Evolutionary conservation across 139 green algal genomes (phyloP).

Genomic region (Zygnema circumcarinatum): DNA sequence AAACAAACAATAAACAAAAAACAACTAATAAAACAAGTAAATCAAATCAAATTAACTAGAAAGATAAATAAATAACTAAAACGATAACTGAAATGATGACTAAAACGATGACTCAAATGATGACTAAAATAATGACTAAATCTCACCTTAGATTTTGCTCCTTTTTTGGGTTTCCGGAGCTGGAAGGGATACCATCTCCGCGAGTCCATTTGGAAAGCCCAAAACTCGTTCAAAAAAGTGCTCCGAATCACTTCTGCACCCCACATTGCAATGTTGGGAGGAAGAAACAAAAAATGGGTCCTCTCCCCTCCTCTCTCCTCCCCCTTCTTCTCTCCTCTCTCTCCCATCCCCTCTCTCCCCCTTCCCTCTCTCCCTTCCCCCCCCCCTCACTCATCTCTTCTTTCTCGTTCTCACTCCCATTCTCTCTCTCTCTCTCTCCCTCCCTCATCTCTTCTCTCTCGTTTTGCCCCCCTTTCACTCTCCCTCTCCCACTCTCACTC

Average conservation of each 20-base stretch:
- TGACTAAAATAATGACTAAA: neutral
- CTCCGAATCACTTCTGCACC: constrained; percentile 58
- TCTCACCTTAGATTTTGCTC: constrained; percentile 3
- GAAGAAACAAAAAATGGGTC: neutral
- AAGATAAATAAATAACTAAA: neutral
- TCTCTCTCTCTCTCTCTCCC: too few relatives aligned
- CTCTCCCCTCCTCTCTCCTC: too few relatives aligned
- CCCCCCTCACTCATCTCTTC: too few relatives aligned
- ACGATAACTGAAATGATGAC: neutral
- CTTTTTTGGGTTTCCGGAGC: constrained; percentile 65
- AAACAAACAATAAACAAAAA: too few relatives aligned
- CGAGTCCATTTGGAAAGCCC: constrained; percentile 56
- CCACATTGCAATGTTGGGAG: neutral
- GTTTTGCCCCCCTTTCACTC: too few relatives aligned
- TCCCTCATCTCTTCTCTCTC: too few relatives aligned
- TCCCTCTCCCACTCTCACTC: too few relatives aligned
- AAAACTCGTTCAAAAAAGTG: constrained; percentile 73
- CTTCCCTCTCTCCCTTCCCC: too few relatives aligned
- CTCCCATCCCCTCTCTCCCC: too few relatives aligned
- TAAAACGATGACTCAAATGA: neutral
- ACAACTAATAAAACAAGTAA: constrained; percentile 8
- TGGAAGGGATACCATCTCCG: constrained; percentile 76
- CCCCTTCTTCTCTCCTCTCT: too few relatives aligned
- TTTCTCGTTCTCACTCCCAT: too few relatives aligned
- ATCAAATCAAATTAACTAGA: neutral